Conservation (phyloP, 208 protist genomes). For the Novymonas esmeraldas region DNA sequence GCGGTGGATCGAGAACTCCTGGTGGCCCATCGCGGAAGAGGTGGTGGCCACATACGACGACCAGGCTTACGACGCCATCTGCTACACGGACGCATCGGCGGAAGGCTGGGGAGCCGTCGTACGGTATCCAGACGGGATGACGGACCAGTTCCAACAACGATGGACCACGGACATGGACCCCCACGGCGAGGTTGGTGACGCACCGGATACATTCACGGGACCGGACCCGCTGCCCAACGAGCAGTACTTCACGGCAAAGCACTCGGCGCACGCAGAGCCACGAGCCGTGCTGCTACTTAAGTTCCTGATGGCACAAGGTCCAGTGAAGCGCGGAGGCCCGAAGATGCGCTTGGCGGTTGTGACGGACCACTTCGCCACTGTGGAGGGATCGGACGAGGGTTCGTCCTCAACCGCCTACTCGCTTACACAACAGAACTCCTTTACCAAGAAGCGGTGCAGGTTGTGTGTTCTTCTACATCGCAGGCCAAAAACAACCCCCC, state of each 20-base stretch:
- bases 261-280: conserved; percentile 18
- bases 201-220: no score
- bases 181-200: background rate
- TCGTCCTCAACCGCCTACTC: conserved; percentile 8
- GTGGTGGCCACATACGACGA: conserved; percentile 4
- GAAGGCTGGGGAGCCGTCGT: conserved; percentile 13
- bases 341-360: background rate
- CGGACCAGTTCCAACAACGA: conserved; percentile 2
- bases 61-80: conserved; percentile 6
- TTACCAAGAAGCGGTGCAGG: background rate
- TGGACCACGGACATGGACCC: background rate
- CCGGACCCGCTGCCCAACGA: background rate
- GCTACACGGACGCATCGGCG: conserved; percentile 10
- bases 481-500: conserved; percentile 4
- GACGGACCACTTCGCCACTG: conserved; percentile 8
- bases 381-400: conserved; percentile 11
- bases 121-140: conserved; percentile 1
- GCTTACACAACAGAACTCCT: conserved; percentile 8
- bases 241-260: background rate
- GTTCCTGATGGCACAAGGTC: background rate
- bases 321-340: background rate
- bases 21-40: conserved; percentile 4
- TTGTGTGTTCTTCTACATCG: conserved; percentile 21
- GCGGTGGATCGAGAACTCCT: conserved; percentile 3
- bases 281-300: background rate